Percentiles rank a stretch among this genome's conserved stretches.
Conservation (phyloP, 1,284 basidiomycete genomes). For the Schizophyllum amplum region DNA sequence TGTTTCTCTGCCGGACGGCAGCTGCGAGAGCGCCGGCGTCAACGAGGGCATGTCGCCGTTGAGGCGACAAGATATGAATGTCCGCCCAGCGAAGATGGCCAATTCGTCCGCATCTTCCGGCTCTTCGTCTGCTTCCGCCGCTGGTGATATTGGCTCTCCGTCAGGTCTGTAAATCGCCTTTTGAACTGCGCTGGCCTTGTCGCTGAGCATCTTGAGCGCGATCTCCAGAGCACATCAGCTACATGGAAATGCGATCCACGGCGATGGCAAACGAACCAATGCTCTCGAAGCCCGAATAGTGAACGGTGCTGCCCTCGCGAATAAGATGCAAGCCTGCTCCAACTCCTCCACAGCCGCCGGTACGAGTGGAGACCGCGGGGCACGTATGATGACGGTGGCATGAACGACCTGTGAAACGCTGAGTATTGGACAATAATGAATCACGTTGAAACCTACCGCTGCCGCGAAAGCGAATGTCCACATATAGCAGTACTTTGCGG, state of each 20-base stretch:
- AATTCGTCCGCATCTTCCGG: too few relatives aligned
- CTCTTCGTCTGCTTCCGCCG: too few relatives aligned
- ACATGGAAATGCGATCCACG: background rate
- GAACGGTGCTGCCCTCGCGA: conserved; percentile 43
- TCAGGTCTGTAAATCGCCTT: too few relatives aligned
- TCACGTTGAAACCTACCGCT: conserved; percentile 32
- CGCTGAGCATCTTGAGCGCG: background rate
- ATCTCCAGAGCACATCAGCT: background rate
- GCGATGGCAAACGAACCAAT: conserved; percentile 33
- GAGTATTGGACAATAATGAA: background rate
- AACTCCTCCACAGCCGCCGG: conserved; percentile 53
- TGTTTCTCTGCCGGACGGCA: too few relatives aligned
- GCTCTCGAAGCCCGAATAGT: conserved; percentile 53
- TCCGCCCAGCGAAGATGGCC: too few relatives aligned
- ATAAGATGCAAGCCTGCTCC: conserved; percentile 55
- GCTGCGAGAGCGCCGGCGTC: too few relatives aligned
- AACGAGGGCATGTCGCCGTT: too few relatives aligned
- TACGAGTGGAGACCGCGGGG: conserved; percentile 50
- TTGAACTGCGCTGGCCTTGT: background rate
- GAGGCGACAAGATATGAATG: too few relatives aligned
- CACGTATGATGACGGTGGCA: conserved; percentile 57
- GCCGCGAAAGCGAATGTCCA: conserved; percentile 63
- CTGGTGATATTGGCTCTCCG: too few relatives aligned
- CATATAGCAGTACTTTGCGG: conserved; percentile 47
- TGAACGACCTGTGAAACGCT: conserved; percentile 43